phyloP scores from a whole-genome alignment of 139 green algal genomes.

The Volvox africanus region DNA sequence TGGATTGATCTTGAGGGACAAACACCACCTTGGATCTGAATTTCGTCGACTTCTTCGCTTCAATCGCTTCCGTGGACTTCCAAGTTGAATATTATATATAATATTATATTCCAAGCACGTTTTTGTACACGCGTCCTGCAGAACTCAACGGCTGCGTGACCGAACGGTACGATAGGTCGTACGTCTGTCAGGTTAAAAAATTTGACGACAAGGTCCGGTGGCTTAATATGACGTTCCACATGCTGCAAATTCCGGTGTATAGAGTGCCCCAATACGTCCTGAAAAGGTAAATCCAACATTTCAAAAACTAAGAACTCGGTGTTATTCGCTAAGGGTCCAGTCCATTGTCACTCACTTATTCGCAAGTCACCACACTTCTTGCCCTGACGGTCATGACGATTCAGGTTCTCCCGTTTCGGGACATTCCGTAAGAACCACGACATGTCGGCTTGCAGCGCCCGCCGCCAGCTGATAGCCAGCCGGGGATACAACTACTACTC shows the following conservation, averaged over 20 bases:
- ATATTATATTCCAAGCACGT: too few relatives aligned
- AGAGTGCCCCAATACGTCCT: slow-evolving; percentile 29
- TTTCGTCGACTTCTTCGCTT: too few relatives aligned
- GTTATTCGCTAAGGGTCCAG: background rate
- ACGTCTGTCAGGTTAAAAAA: slow-evolving; percentile 30
- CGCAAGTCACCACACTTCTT: too few relatives aligned
- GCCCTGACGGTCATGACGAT: background rate
- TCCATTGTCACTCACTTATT: too few relatives aligned
- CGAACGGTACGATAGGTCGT: slow-evolving; percentile 28
- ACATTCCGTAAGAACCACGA: slow-evolving; percentile 15
- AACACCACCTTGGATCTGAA: too few relatives aligned
- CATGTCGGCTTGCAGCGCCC: background rate
- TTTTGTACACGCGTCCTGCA: background rate
- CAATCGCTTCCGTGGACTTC: too few relatives aligned
- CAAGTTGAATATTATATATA: too few relatives aligned
- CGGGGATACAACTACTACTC: slow-evolving; percentile 39
- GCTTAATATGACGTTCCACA: slow-evolving; percentile 40
- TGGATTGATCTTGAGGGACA: too few relatives aligned
- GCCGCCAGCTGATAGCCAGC: background rate
- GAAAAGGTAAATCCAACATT: background rate
- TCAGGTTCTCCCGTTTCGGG: slow-evolving; percentile 41
- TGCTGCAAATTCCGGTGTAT: slow-evolving; percentile 11
- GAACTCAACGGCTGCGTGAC: slow-evolving; percentile 42
- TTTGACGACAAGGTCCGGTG: slow-evolving; percentile 49
- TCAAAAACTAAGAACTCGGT: background rate